Base-by-base conservation (phyloP, 257 asterid species). In the Lycium ferocissimum region DNA sequence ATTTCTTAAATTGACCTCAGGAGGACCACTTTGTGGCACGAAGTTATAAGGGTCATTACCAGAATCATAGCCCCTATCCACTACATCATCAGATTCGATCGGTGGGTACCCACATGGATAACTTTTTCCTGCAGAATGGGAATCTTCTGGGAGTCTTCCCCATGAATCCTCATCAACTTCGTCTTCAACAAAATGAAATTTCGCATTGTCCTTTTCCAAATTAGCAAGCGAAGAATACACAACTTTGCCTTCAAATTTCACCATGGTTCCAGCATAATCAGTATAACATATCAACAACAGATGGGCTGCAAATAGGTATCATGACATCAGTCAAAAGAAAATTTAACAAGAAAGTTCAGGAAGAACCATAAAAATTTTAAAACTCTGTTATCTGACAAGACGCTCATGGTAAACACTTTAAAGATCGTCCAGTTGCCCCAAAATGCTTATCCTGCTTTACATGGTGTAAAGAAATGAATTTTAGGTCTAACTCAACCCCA, bases 1-100 rank as follows among this genome's bases (percentile, higher is more conserved):
- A 78, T 94, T 96, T 89, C 73, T 94, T 90, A 96, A 89, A 88
- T 96, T 96, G 90, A 96, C 98, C 89, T 95, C 97, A 57, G 98
- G 98, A 56, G 91, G 91, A 83, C 90, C 91, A 86, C 83, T 86
- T 71, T 87, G 92, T 14, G 86, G 89, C 40, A 88, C 85, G 56
- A 87, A 85, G 22, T 73, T 65, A 81, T 84, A 90, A 18, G 84
- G 91, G 26, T 93, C 97, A 67, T 92, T 95, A 57, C 90, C 89
- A 1, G 97, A 93, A 83, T 91, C 94, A 54, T 90, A 93, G 4
- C 91, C 96, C 84, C 89, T 92, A 71, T 91, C 97, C 78, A 83
- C 69, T 69, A 86, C 66, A 89, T 93, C 95, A 66, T 91, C 97
- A 37, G 89, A 54, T 83, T 88, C 92, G 51, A 86, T 26, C 10